Conservation (phyloP, 2,329 filamentous ascomycete genomes). For the Samsoniella hepiali region DNA sequence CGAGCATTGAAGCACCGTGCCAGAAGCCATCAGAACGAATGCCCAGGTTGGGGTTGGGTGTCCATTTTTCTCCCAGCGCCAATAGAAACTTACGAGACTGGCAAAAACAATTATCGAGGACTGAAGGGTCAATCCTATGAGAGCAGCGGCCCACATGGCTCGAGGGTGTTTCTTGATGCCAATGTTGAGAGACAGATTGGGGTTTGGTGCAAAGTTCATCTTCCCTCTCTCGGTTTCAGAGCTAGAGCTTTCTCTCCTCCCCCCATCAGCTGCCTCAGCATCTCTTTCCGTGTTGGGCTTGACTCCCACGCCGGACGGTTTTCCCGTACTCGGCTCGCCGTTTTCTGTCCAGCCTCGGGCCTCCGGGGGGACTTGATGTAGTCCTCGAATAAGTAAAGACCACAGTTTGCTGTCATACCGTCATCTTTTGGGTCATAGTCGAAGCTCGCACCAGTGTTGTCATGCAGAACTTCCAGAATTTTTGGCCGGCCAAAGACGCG, state of each 20-base stretch:
- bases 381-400: neutral
- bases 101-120: neutral
- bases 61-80: neutral
- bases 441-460: neutral
- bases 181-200: neutral
- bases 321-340: neutral
- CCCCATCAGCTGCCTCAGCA: too few relatives aligned
- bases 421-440: neutral
- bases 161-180: neutral
- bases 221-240: neutral
- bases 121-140: neutral
- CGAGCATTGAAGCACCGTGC: neutral
- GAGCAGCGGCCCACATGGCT: neutral
- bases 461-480: conserved; percentile 32
- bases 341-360: neutral
- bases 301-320: too few relatives aligned
- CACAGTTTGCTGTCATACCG: neutral
- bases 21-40: neutral
- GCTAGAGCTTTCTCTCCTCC: too few relatives aligned
- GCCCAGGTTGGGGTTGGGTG: neutral
- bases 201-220: neutral
- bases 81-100: neutral
- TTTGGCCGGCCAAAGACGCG: conserved; percentile 33
- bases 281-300: too few relatives aligned
- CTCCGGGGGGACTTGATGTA: neutral